These are phyloP conservation scores for Globisporangium barbulae DNA, from an alignment of 352 stramenopile genomes.

Conservation along the genomic window DNA sequence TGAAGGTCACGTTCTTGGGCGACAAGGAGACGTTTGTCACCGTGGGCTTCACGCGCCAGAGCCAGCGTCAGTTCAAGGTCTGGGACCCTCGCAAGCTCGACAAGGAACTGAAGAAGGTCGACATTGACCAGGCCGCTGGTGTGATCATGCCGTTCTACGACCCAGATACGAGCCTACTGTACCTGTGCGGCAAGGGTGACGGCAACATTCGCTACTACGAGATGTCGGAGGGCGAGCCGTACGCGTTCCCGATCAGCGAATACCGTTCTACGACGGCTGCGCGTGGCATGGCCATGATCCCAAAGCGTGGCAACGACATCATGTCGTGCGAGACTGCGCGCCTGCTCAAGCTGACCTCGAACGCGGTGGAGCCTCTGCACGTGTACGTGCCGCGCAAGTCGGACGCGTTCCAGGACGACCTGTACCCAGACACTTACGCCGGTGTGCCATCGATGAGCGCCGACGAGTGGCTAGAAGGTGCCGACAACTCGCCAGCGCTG, in stretches of 20 bases:
- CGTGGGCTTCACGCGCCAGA: slow-evolving; percentile 96
- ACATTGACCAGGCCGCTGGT: slow-evolving; percentile 97
- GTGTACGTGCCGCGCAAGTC: slow-evolving; percentile 97
- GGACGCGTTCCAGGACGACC: slow-evolving; percentile 99
- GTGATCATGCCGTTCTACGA: slow-evolving; percentile 99
- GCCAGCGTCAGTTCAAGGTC: slow-evolving; percentile 92
- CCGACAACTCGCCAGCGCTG: slow-evolving; percentile 90
- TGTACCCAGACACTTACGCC: slow-evolving; percentile 97
- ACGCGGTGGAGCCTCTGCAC: slow-evolving; percentile 97
- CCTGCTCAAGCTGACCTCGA: slow-evolving; percentile 95
- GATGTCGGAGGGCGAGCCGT: slow-evolving; percentile 95
- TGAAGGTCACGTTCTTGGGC: slow-evolving; percentile 97
- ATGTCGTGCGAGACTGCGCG: slow-evolving; percentile 97
- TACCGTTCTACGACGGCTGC: slow-evolving; percentile 95
- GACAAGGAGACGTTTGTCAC: slow-evolving; percentile 96
- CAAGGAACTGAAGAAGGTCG: slow-evolving; percentile 93
- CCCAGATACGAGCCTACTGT: slow-evolving; percentile 96
- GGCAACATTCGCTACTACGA: slow-evolving; percentile 99
- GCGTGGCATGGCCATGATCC: slow-evolving; percentile 98
- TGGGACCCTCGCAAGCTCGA: slow-evolving; percentile 88
- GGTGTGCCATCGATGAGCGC: slow-evolving; percentile 93
- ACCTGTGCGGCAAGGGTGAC: slow-evolving; percentile 97
- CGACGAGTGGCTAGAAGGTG: slow-evolving; percentile 95
- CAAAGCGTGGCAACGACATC: slow-evolving; percentile 98
- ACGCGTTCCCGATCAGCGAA: slow-evolving; percentile 90